Conservation (phyloP, 2,329 filamentous ascomycete species). For the Colletotrichum acutatum region DNA sequence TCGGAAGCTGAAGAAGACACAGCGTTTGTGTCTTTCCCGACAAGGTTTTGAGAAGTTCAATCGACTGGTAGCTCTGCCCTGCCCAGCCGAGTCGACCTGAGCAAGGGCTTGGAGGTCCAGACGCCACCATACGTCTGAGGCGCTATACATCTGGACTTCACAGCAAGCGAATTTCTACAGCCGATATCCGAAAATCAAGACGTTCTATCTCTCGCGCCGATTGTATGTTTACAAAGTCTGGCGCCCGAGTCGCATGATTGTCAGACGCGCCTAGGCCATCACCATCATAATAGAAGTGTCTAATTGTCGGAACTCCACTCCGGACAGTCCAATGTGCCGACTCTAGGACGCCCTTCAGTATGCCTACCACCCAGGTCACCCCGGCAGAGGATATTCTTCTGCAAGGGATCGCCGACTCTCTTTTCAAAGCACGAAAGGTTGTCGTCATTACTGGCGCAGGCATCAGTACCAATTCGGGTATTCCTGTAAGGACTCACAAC, state of each 20-base stretch:
- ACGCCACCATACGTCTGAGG: background rate
- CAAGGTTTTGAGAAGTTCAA: background rate
- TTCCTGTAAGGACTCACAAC: conserved; percentile 66
- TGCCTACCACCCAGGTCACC: conserved; percentile 69
- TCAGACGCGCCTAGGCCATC: conserved; percentile 8
- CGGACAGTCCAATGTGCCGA: conserved; percentile 31
- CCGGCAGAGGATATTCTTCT: conserved; percentile 63
- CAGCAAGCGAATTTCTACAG: background rate
- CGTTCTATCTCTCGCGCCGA: background rate
- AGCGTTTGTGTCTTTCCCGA: background rate
- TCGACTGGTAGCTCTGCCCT: background rate
- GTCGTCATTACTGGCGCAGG: conserved; percentile 78
- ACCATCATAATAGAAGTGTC: background rate
- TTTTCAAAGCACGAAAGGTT: conserved; percentile 75
- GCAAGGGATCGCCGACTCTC: conserved; percentile 72
- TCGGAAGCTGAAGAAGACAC: background rate
- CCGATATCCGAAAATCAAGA: background rate
- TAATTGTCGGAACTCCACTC: background rate
- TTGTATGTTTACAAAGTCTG: background rate
- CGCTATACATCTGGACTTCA: background rate
- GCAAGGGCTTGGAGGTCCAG: conserved; percentile 1
- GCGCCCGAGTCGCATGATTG: background rate
- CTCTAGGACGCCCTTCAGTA: conserved; percentile 45
- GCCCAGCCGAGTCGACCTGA: background rate
- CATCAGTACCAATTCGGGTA: conserved; percentile 81